Base-by-base conservation (phyloP, 2,329 filamentous ascomycete genomes). In the Cladosporium sp. region DNA sequence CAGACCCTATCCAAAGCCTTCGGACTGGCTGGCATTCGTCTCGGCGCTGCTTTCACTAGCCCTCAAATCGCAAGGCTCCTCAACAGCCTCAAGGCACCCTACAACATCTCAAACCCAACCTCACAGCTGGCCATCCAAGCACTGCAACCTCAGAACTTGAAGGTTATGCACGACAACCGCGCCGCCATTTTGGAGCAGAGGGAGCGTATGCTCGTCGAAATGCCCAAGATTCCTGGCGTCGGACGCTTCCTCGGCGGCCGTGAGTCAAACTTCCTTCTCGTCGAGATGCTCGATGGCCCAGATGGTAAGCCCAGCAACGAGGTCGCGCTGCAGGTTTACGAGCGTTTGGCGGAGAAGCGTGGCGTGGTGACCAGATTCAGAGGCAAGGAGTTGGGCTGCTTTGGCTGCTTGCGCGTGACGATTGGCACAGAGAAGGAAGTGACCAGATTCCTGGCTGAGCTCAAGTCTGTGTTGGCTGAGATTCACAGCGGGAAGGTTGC, bases 1-100 rank as follows among this genome's bases (percentile, higher is more conserved):
- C 95, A 99, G 83, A 99, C 95, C 1, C 85, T 98, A n/a, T 96
- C 91, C 73, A 99, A 99, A 79, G 95, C 93, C 0, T 99, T 99
- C 75, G 95, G 95, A 31, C 86, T 99, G 74, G 95, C 95, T 4
- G 95, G 94, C 60, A 97, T 99, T 75, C 86, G 95, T 18, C 84
- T 99, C 1, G 95, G 95, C 56, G 91, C 89, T 8, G 92, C 92
- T 0, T 99, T 97, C 76, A 86, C 91, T 5, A 86, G 88, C 11
- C 84, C 88, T 0, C 84, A 88, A 6, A 89, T 99, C 68, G 93
- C 94, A 2, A 79, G 81, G 18, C 82, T 99, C 14, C 84, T 99
- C 64, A 99, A 99, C 81, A 93, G 85, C 76, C 84, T 99, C 74
- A 98, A 98, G 80, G 94, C 95, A 0, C 95, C 95, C 0, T 99